Conservation (phyloP, 495 filamentous ascomycete species). For the Alectoria sarmentosa region DNA sequence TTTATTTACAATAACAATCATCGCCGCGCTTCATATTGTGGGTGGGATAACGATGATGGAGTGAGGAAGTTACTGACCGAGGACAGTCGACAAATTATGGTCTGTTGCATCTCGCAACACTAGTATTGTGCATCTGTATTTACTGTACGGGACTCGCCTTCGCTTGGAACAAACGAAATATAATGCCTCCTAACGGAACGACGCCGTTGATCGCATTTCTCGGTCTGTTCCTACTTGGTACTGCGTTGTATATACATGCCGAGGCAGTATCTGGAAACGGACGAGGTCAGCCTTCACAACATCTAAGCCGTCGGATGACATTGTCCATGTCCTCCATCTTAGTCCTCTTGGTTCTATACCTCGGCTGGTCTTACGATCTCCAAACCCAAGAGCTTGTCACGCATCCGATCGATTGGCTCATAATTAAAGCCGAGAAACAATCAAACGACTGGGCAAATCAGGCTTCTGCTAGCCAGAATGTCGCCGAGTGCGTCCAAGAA, state of each 20-base stretch:
- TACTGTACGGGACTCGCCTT: slow-evolving; percentile 11
- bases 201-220: slow-evolving; percentile 6
- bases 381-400: neutral
- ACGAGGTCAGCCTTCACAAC: slow-evolving; percentile 24
- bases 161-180: neutral
- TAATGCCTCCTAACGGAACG: neutral
- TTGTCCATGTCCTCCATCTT: slow-evolving; percentile 12
- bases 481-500: slow-evolving; percentile 36
- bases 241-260: slow-evolving; percentile 30
- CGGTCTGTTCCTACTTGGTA: slow-evolving; percentile 10
- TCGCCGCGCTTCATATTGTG: slow-evolving; percentile 40
- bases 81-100: slow-evolving; percentile 15
- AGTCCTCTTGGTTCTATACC: slow-evolving; percentile 6
- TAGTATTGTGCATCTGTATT: slow-evolving; percentile 11
- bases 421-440: slow-evolving; percentile 35
- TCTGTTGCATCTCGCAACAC: slow-evolving; percentile 12
- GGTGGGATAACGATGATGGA: slow-evolving; percentile 15
- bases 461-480: slow-evolving; percentile 33
- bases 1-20: slow-evolving; percentile 29
- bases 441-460: slow-evolving; percentile 34
- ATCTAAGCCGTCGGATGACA: neutral
- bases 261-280: slow-evolving; percentile 31
- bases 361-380: slow-evolving; percentile 14
- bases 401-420: slow-evolving; percentile 46
- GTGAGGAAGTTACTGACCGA: neutral